Base-by-base conservation (phyloP, 257 asterid genomes). In the Dorcoceras hygrometricum region DNA sequence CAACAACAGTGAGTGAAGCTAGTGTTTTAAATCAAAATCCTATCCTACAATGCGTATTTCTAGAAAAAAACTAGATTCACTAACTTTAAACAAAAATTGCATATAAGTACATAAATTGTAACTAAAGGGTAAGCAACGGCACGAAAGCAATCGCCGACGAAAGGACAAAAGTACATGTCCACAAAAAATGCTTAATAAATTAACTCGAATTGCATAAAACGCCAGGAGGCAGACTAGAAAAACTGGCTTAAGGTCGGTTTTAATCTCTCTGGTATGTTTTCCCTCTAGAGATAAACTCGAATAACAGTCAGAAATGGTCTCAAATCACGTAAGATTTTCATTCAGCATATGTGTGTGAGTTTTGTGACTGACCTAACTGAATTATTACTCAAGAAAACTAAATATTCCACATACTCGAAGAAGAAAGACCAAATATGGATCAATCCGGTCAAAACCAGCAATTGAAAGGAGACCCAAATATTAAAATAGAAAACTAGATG, bases 201-300 rank as follows among this genome's bases (percentile, higher is more conserved):
- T 20, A 24, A 5, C 0, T 36, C 12, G 6, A 7, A 48, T 60
- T 22, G 46, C 48, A 39, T 16, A 5, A 48, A 48, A 54, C 23
- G 34, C 34, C 31, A 59, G 39, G 51, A 43, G 36, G 57, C 63
- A n/a, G n/a, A 63, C 20, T 63, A 68, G 63, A 62, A 61, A 65
- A 59, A 68, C 1, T 23, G 62, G 19, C 26, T 31, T 56, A 31
- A 69, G 62, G 24, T 59, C 23, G 32, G 16, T 23, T 58, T 3
- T n/a, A n/a, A n/a, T n/a, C n/a, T 16, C 12, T 59, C 8, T 22
- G 22, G 43, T 23, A 27, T 10, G 23, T 9, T 59, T 55, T 23
- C 18, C 26, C 28, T 34, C 12, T 39, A 12, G 51, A 43, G 51
- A 16, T 43, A 16, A 43, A 4, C 51, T 43, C 7, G 7, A 43